Percentiles rank a stretch among this genome's conserved stretches.
phyloP scores from a whole-genome alignment of 1,284 basidiomycete species.

The Leccinum pseudoinsigne region DNA sequence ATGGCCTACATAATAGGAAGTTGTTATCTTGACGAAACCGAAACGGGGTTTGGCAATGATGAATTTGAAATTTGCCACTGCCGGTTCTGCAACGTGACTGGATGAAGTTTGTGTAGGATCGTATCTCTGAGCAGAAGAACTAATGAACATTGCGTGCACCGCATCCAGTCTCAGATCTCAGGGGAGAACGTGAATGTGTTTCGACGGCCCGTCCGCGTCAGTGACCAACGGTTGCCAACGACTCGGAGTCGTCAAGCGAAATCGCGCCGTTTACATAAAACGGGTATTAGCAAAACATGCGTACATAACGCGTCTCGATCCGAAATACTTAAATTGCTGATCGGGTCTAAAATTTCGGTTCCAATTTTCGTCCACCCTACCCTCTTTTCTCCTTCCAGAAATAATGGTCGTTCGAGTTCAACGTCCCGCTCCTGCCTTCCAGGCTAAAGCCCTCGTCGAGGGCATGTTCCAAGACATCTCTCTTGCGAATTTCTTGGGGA shows the following conservation, averaged over 20 bases:
- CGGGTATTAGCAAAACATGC: conserved; percentile 15
- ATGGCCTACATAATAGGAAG: background rate
- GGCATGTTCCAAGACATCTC: conserved; percentile 77
- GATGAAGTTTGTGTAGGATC: background rate
- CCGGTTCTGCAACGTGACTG: too few species aligned
- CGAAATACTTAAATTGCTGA: conserved; percentile 19
- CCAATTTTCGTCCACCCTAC: background rate
- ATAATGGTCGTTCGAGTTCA: conserved; percentile 72
- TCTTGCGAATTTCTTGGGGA: conserved; percentile 71
- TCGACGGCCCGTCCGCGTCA: too few species aligned
- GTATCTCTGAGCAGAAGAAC: background rate
- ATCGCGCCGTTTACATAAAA: background rate
- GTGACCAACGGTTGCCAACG: too few species aligned
- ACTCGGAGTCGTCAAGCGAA: background rate
- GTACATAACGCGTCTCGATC: conserved; percentile 25
- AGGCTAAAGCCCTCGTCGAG: conserved; percentile 72
- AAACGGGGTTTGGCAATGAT: background rate
- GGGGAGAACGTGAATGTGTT: too few species aligned
- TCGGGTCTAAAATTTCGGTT: background rate
- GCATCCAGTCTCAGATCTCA: too few species aligned
- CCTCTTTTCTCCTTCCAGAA: background rate
- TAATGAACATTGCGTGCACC: background rate
- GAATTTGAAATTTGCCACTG: background rate
- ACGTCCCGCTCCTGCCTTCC: conserved; percentile 78
- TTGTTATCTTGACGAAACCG: background rate